These are phyloP conservation scores for Cystobasidium slooffiae DNA, from an alignment of 1,284 basidiomycete genomes.

Conservation along the genomic window DNA sequence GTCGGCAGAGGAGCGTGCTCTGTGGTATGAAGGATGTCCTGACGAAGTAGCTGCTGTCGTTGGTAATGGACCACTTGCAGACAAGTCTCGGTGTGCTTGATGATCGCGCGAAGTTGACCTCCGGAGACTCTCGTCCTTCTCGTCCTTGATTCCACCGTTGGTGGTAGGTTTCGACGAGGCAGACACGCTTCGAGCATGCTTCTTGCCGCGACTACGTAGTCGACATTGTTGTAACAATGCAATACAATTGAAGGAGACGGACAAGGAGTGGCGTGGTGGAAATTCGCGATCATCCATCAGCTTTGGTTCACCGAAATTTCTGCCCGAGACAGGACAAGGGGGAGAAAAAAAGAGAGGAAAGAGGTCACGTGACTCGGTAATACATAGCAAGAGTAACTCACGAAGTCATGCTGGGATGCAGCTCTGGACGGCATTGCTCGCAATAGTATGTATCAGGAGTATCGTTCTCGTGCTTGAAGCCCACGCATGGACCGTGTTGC, in stretches of 20 bases:
- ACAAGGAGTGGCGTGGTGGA: background rate
- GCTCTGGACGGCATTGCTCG: conserved; percentile 87
- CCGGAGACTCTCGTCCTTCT: background rate
- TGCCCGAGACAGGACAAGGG: background rate
- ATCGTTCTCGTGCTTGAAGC: conserved; percentile 79
- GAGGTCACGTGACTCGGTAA: background rate
- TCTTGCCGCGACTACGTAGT: conserved; percentile 45
- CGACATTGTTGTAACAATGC: background rate
- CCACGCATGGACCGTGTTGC: conserved; percentile 98
- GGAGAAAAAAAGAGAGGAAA: background rate
- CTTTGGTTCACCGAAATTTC: conserved; percentile 1
- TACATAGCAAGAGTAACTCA: background rate
- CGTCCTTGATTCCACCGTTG: background rate
- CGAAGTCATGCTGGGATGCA: conserved; percentile 62
- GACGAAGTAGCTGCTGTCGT: conserved; percentile 9
- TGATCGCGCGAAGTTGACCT: conserved; percentile 17
- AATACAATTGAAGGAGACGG: background rate
- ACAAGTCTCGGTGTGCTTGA: conserved; percentile 7
- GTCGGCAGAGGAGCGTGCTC: conserved; percentile 48
- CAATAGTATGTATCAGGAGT: conserved; percentile 73
- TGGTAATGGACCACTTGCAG: background rate
- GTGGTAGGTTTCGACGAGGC: conserved; percentile 5
- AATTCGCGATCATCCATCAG: conserved; percentile 7
- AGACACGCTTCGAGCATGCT: conserved; percentile 46
- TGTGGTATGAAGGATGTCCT: conserved; percentile 28